These are phyloP conservation scores for Colletotrichum karsti DNA, from an alignment of 2,329 filamentous ascomycete species.

Conservation along the genomic window DNA sequence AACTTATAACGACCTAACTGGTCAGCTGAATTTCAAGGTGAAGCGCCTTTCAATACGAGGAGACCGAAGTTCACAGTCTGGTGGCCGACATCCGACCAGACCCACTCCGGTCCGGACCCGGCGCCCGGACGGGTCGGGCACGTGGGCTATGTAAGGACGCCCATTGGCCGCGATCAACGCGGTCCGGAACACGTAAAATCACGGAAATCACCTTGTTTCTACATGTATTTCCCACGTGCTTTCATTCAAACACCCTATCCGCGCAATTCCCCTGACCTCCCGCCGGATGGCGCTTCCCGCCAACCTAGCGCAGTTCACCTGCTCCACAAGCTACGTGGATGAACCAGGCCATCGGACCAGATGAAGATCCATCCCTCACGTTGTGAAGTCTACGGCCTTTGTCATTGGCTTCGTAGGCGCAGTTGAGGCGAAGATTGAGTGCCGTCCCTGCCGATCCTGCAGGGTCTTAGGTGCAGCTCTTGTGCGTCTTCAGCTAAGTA, in stretches of 20 bases:
- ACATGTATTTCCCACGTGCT: neutral
- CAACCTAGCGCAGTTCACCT: neutral
- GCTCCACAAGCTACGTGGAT: neutral
- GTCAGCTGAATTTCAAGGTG: no score
- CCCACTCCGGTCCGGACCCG: no score
- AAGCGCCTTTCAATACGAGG: no score
- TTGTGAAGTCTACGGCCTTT: neutral
- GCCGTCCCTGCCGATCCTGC: constrained; percentile 3
- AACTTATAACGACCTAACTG: no score
- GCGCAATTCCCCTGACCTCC: neutral
- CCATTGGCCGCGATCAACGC: neutral
- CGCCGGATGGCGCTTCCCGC: neutral
- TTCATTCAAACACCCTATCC: neutral
- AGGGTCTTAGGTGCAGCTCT: neutral
- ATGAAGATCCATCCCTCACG: neutral
- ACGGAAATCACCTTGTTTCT: neutral
- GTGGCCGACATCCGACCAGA: no score
- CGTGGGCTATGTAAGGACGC: neutral
- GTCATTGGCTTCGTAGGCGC: neutral
- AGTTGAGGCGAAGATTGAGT: neutral
- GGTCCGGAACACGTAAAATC: neutral
- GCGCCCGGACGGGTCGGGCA: neutral
- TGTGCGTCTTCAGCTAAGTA: neutral
- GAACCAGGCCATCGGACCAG: neutral
- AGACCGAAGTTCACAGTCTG: no score